Base-by-base conservation (phyloP, 176 grass and related monocot species). In the Rhipidocladum racemiflorum region DNA sequence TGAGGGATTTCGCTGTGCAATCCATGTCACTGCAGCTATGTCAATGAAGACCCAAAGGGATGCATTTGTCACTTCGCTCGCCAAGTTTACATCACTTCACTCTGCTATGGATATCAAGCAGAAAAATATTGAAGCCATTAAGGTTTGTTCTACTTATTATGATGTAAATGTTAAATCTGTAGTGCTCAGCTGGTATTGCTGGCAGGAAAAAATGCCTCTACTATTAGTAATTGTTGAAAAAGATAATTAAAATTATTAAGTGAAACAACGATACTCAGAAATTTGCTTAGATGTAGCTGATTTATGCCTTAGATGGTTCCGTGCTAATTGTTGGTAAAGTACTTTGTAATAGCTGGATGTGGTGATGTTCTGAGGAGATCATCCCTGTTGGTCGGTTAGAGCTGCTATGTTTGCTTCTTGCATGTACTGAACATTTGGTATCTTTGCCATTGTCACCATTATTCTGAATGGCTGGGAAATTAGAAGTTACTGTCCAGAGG, bases 31-130 rank as follows among this genome's bases (percentile, higher is more conserved):
- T 35, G 96, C 96, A 82, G 93, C 93, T 57, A 99, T 99, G 93
- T 95, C 96, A 4, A 95, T 99, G 96, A 99, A 93, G 80, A 99
- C 96, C 78, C 96, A 99, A 63, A 91, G 96, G 83, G 93, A 99
- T 83, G 96, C 96, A 25, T 99, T 99, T 88, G 81, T 99, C 74
- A 99, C 91, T 71, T 95, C 92, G 17, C 93, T 99, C 87, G 96
- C 96, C 27, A 99, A 99, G 85, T 99, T 99, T 85, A 99, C 96
- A 79, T 99, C 88, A 20, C 92, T 99, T 72, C 96, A 99, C 74
- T 99, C 96, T 62, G 96, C 89, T 77, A 91, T 80, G 0, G 93
- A 99, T 87, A 99, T 99, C 80, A 99, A 88, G 69, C 93, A 91
- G 83, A 99, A 93, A 93, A 99, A 95, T 75, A 90, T 99, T 80